These are phyloP conservation scores for Termitomyces sp. DNA, from an alignment of 768 basidiomycete genomes.

Conservation along the genomic window DNA sequence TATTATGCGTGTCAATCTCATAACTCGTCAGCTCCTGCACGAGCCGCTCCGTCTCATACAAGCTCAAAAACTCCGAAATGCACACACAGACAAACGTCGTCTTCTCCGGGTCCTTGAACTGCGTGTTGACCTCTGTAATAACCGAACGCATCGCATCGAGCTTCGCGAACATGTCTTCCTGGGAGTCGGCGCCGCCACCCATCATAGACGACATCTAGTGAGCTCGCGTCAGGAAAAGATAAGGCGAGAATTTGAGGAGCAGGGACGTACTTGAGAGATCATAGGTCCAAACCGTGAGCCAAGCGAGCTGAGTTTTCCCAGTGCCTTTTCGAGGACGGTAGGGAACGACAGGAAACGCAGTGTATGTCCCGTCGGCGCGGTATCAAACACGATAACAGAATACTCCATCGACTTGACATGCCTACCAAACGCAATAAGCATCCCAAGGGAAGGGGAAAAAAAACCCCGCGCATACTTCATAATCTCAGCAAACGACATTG, in stretches of 20 bases:
- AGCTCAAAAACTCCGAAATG: constrained; percentile 96
- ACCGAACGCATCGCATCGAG: constrained; percentile 95
- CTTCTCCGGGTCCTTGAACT: constrained; percentile 99
- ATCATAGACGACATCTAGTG: constrained; percentile 90
- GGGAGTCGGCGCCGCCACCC: constrained; percentile 85
- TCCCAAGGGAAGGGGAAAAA: neutral
- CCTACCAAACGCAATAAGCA: constrained; percentile 38
- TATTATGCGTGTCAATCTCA: constrained; percentile 98
- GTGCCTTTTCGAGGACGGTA: constrained; percentile 93
- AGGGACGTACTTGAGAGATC: constrained; percentile 68
- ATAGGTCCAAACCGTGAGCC: constrained; percentile 96
- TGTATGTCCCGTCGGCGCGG: constrained; percentile 97
- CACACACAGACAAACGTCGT: constrained; percentile 99
- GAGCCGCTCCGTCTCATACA: constrained; percentile 98
- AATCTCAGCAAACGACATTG: constrained; percentile 99
- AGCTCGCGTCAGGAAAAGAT: neutral
- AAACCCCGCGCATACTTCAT: constrained; percentile 76
- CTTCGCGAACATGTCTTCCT: constrained; percentile 99
- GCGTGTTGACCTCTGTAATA: constrained; percentile 97
- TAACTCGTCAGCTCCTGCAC: constrained; percentile 94
- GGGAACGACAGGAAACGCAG: constrained; percentile 99
- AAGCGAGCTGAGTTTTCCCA: constrained; percentile 91
- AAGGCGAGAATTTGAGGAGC: neutral
- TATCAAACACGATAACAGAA: constrained; percentile 99
- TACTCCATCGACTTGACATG: constrained; percentile 99